Conservation (phyloP, 2,329 filamentous ascomycete species). For the Stachybotrys chlorohalonatus region DNA sequence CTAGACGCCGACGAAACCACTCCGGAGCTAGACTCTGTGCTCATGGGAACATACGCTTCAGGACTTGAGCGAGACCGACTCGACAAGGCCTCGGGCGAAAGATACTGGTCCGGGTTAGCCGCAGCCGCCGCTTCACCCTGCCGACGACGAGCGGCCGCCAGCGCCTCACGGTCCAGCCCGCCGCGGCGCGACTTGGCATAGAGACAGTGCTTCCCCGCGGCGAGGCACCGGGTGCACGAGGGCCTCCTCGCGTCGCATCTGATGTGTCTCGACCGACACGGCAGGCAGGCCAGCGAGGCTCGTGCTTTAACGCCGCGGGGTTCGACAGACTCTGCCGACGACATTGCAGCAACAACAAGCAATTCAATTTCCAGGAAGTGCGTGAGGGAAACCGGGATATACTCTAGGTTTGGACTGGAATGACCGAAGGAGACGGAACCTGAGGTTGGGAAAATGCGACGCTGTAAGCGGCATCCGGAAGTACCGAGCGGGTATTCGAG, state of each 20-base stretch:
- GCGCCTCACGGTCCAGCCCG: slow-evolving; percentile 21
- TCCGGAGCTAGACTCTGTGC: not conserved
- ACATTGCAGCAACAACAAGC: too few species aligned
- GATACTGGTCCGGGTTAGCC: not conserved
- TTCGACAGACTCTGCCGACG: too few species aligned
- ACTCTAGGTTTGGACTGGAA: not conserved
- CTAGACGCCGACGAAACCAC: too few species aligned
- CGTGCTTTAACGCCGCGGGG: slow-evolving; percentile 1
- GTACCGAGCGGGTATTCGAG: not conserved
- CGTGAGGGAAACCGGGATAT: too few species aligned
- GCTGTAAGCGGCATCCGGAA: not conserved
- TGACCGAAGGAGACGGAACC: not conserved
- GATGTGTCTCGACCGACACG: slow-evolving; percentile 40
- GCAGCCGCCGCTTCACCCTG: slow-evolving; percentile 8
- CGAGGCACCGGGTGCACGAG: slow-evolving; percentile 33
- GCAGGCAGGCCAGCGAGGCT: slow-evolving; percentile 35
- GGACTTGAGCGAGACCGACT: not conserved
- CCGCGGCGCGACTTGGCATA: slow-evolving; percentile 44
- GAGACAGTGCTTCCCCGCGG: slow-evolving; percentile 33
- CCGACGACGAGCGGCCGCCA: slow-evolving; percentile 16
- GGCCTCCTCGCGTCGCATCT: slow-evolving; percentile 43
- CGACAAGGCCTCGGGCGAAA: not conserved
- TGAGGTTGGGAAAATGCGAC: not conserved
- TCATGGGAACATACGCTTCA: not conserved
- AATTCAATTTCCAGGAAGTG: too few species aligned